Base-by-base conservation (phyloP, 306 rosid species). In the Prunus mongolica region DNA sequence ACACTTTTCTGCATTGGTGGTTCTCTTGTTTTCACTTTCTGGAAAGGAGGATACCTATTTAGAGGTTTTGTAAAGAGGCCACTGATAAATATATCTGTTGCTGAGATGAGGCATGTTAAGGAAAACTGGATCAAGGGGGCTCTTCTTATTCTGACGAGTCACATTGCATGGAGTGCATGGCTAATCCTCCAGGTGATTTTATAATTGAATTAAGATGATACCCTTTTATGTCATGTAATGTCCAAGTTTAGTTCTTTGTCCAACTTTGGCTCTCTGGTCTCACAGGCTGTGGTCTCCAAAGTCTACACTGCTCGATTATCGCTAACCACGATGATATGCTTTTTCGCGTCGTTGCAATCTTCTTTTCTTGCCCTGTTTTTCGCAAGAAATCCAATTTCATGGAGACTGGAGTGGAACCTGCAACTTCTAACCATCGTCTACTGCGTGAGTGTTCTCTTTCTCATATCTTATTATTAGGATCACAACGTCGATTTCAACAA, bases 41-140 rank as follows among this genome's bases (percentile, higher is more conserved):
- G 84, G 89, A 79, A 80, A 76, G 84, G 81, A 46, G 80, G 79
- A 1, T 25, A 65, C 72, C 51, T 80, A 4, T 60, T 74, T 7
- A 74, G 65, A 55, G 76, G 79, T 52, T 30, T 80, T n/a, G 51
- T 65, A 25, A 71, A 64, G 6, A 77, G 18, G 65, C 86, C 86
- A 41, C 65, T 82, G 38, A 74, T 85, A 45, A 24, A 66, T 60
- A 57, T 56, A 4, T 55, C 73, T 41, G 19, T 2, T 20, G 34
- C 27, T 47, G 41, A 47, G 44, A 44, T 30, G 55, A 57, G 13
- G 30, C 78, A 47, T 71, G 52, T 25, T 24, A 12, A 55, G 20
- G 52, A 85, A 11, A 75, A 79, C 51, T 85, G 86, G 89, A 64
- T 80, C 28, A 85, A 82, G 78, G 89, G 89, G 27, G 65, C 89